These are phyloP conservation scores for Spinacia oleracea DNA, from an alignment of 179 eudicot species.

Conservation along the genomic window DNA sequence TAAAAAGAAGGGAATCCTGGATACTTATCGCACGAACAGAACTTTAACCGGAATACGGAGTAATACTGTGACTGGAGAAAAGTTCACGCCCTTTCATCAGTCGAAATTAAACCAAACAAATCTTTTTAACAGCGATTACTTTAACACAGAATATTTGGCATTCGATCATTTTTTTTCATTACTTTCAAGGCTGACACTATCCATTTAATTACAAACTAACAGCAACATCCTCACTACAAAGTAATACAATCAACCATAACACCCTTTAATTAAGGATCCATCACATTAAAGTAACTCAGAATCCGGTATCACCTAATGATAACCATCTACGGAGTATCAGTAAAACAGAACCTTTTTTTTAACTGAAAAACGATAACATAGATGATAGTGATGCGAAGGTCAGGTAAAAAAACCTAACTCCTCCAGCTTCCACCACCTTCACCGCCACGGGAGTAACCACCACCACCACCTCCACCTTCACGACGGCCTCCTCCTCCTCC, in stretches of 20 bases:
- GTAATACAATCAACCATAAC: neutral
- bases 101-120: too few relatives aligned
- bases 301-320: neutral
- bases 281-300: neutral
- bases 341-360: neutral
- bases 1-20: too few relatives aligned
- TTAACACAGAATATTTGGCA: neutral
- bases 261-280: neutral
- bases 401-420: constrained; percentile 9
- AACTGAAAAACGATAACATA: neutral
- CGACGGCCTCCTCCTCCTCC: constrained; percentile 27
- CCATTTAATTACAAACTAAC: constrained; percentile 18
- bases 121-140: too few relatives aligned
- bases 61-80: too few relatives aligned
- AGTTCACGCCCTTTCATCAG: too few relatives aligned
- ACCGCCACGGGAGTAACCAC: constrained; percentile 32
- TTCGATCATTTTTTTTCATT: neutral
- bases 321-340: too few relatives aligned
- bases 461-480: too few relatives aligned
- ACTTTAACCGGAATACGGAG: too few relatives aligned
- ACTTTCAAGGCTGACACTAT: constrained; percentile 15
- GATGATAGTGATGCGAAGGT: too few relatives aligned
- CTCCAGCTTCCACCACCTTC: constrained; percentile 61
- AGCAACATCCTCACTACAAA: constrained; percentile 12
- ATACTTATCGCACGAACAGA: too few relatives aligned